Evolutionary conservation across 2,329 filamentous ascomycete genomes (phyloP).

Genomic region (Nemania sp.): DNA sequence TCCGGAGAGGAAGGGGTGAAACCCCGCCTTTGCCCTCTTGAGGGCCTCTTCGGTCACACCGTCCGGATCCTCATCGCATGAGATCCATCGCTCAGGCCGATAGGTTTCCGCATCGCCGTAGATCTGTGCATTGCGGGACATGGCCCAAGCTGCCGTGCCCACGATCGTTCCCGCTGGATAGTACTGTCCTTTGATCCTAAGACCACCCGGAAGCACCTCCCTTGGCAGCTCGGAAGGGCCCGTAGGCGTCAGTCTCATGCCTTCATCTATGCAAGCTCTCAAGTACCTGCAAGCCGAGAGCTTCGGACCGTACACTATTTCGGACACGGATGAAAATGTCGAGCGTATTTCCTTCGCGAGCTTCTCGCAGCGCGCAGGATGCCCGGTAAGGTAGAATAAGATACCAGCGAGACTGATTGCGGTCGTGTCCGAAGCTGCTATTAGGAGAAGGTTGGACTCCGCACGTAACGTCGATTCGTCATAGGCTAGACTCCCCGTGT

Average conservation of each 20-base stretch:
- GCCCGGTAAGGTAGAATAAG: conserved; percentile 31
- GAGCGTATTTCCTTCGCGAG: conserved; percentile 26
- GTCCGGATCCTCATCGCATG: conserved; percentile 6
- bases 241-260: conserved; percentile 31
- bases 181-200: conserved; percentile 26
- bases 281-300: conserved; percentile 32
- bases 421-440: conserved; percentile 35
- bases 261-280: conserved; percentile 35
- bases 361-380: conserved; percentile 16
- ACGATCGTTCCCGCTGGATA: conserved; percentile 34
- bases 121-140: conserved; percentile 17
- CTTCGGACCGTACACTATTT: conserved; percentile 30
- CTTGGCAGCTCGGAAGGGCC: conserved; percentile 28
- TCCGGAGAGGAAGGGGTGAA: conserved; percentile 31
- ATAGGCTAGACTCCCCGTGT: conserved; percentile 24
- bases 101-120: conserved; percentile 28
- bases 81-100: conserved; percentile 38
- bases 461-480: conserved; percentile 24
- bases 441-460: conserved; percentile 31
- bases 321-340: conserved; percentile 22
- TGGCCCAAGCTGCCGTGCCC: conserved; percentile 24
- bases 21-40: conserved; percentile 6
- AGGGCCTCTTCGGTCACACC: conserved; percentile 17
- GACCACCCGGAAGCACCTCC: conserved; percentile 31
- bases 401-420: conserved; percentile 24